These are phyloP conservation scores for Podaxis sp. DNA, from an alignment of 768 basidiomycete species.

Conservation along the genomic window DNA sequence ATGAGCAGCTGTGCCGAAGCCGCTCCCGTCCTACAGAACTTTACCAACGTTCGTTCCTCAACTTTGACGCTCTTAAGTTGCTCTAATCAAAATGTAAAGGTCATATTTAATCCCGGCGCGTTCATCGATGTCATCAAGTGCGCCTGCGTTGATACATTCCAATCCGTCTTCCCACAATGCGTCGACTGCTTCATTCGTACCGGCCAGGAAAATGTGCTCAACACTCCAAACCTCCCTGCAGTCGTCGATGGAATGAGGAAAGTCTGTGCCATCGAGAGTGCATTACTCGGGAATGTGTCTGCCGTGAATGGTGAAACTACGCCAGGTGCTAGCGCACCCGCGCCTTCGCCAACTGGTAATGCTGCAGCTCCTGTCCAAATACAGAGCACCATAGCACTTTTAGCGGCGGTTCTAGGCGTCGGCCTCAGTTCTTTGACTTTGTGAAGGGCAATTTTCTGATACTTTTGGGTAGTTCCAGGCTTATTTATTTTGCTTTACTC, in stretches of 20 bases:
- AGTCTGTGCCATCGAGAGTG: conserved; percentile 52
- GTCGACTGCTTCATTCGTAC: conserved; percentile 66
- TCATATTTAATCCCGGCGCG: conserved; percentile 63
- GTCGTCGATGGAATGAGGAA: conserved; percentile 50
- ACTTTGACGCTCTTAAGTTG: neutral
- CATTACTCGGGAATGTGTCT: conserved; percentile 53
- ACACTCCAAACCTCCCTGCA: conserved; percentile 44
- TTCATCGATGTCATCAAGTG: conserved; percentile 66
- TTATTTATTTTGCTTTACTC: neutral
- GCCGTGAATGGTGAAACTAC: conserved; percentile 33
- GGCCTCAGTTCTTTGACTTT: neutral
- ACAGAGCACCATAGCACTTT: neutral
- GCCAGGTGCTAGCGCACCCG: conserved; percentile 1
- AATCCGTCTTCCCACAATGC: conserved; percentile 58
- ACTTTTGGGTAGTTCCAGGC: neutral
- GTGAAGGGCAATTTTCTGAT: neutral
- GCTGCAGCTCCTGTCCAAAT: neutral
- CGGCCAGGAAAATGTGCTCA: conserved; percentile 52
- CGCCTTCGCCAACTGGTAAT: neutral
- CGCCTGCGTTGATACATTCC: conserved; percentile 51
- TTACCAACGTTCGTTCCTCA: conserved; percentile 42
- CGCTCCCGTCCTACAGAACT: conserved; percentile 55
- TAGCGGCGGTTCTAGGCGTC: neutral
- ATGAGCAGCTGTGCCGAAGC: conserved; percentile 62
- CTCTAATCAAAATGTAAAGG: conserved; percentile 30